Conservation (phyloP, 495 filamentous ascomycete species). For the Daldinia childiae region DNA sequence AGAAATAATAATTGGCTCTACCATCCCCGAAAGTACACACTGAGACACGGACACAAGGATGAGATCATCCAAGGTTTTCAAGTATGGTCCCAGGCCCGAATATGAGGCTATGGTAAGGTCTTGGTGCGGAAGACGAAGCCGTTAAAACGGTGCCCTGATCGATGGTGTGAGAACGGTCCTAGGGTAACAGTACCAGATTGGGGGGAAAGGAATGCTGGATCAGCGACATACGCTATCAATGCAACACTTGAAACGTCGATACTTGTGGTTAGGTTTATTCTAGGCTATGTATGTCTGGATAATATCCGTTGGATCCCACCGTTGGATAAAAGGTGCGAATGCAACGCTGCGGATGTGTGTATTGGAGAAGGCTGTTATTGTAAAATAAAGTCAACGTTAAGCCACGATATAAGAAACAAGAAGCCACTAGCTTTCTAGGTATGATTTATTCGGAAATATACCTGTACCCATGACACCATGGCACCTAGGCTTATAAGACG, state of each 20-base stretch:
- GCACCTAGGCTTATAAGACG: slow-evolving; percentile 3
- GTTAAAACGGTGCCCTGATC: slow-evolving; percentile 25
- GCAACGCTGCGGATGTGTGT: slow-evolving; percentile 25
- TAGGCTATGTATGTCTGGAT: slow-evolving; percentile 38
- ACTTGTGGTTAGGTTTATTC: slow-evolving; percentile 23
- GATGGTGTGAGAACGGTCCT: slow-evolving; percentile 31
- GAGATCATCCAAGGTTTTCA: slow-evolving; percentile 23
- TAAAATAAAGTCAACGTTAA: slow-evolving; percentile 11
- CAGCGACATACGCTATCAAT: slow-evolving; percentile 29
- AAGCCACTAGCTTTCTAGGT: slow-evolving; percentile 16
- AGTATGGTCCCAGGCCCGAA: slow-evolving; percentile 19
- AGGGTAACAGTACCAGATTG: slow-evolving; percentile 16
- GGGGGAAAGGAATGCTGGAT: slow-evolving; percentile 31
- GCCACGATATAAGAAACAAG: slow-evolving; percentile 4
- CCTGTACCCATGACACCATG: slow-evolving; percentile 5
- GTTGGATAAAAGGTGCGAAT: slow-evolving; percentile 40
- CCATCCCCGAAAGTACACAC: background rate
- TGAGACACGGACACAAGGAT: slow-evolving; percentile 29
- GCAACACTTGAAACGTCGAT: slow-evolving; percentile 31
- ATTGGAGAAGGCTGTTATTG: slow-evolving; percentile 13
- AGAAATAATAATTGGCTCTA: slow-evolving; percentile 27
- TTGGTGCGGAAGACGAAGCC: slow-evolving; percentile 35
- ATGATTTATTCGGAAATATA: background rate
- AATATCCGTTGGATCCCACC: slow-evolving; percentile 31
- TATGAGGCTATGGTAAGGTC: slow-evolving; percentile 24